phyloP scores from a whole-genome alignment of 1,284 basidiomycete species.

The Irpex sp. region DNA sequence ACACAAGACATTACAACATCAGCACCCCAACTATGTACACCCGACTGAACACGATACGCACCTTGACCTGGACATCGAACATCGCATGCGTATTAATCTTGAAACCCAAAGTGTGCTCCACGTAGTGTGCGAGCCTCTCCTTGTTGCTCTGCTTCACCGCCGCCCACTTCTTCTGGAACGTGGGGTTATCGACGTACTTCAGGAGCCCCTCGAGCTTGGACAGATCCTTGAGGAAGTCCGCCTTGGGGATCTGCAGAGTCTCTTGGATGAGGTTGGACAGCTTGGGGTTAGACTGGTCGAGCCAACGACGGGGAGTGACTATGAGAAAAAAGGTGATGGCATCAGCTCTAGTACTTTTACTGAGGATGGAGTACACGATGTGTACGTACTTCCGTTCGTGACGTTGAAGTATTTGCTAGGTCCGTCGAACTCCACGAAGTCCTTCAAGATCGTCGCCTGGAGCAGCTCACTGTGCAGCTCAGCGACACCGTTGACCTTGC shows the following conservation, averaged over 20 bases:
- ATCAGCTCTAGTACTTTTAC: not conserved
- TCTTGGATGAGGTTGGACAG: constrained; percentile 81
- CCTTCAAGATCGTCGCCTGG: constrained; percentile 80
- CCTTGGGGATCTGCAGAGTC: constrained; percentile 73
- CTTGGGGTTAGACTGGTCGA: constrained; percentile 88
- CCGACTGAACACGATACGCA: constrained; percentile 26
- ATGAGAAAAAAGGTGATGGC: not conserved
- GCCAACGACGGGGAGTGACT: constrained; percentile 87
- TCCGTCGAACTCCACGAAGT: constrained; percentile 87
- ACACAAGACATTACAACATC: not conserved
- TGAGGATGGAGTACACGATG: constrained; percentile 18
- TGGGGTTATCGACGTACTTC: constrained; percentile 63
- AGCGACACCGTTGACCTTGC: constrained; percentile 94
- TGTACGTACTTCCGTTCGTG: constrained; percentile 76
- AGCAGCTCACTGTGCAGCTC: constrained; percentile 81
- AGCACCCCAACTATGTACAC: not conserved
- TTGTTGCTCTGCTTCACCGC: constrained; percentile 87
- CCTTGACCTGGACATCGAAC: constrained; percentile 93
- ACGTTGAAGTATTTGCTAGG: constrained; percentile 81
- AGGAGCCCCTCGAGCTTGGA: constrained; percentile 67
- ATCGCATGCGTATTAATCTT: constrained; percentile 77
- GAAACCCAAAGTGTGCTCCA: constrained; percentile 73
- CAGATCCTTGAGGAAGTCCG: constrained; percentile 79
- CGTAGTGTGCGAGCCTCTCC: constrained; percentile 75
- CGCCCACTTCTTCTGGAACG: constrained; percentile 78